Base-by-base conservation (phyloP, 108 stramenopile species). In the Conticribra weissflogii region DNA sequence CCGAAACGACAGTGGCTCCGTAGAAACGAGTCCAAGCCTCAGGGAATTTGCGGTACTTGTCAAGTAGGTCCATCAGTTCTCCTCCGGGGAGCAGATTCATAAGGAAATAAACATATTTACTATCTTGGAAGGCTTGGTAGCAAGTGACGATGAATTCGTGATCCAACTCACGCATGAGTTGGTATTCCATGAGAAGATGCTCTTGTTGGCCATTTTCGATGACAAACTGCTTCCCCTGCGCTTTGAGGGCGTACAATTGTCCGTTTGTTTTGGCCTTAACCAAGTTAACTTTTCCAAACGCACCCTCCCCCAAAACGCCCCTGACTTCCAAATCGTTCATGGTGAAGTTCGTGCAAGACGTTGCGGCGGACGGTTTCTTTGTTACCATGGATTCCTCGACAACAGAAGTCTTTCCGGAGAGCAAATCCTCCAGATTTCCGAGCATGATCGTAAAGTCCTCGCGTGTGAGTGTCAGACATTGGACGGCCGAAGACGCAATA, bases 371-470 rank as follows among this genome's bases (percentile, higher is more conserved):
- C 24, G 33, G 9, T 45, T 54, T n/a, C 51, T 45, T 29, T 30
- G 60, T 30, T 32, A n/a, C 49, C 9, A 25, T 29, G 36, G 44
- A 2, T 8, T 46, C 24, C 24, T 55, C 45, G 17, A 48, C 27
- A 12, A 5, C 36, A 12, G 8, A 5, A 41, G 30, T 25, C 21
- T 58, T 74, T 15, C 77, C 77, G 44, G 76, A 68, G n/a, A 89
- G 51, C 15, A 86, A 45, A 21, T 82, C 83, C 58, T 87, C 81
- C 24, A 89, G 36, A 46, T 71, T 56, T 27, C 88, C 88, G 48
- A 89, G 71, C 78, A 89, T 82, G 2, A 78, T 61, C 1, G 53
- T 62, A 57, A 89, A 89, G 46, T 86, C 85, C 25, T 89, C 86
- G n/a, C 86, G 72, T 27, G 58, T 66, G 49, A 84, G 29, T 16